Conservation (phyloP, 2,329 filamentous ascomycete species). For the Sporothrix curviconia region DNA sequence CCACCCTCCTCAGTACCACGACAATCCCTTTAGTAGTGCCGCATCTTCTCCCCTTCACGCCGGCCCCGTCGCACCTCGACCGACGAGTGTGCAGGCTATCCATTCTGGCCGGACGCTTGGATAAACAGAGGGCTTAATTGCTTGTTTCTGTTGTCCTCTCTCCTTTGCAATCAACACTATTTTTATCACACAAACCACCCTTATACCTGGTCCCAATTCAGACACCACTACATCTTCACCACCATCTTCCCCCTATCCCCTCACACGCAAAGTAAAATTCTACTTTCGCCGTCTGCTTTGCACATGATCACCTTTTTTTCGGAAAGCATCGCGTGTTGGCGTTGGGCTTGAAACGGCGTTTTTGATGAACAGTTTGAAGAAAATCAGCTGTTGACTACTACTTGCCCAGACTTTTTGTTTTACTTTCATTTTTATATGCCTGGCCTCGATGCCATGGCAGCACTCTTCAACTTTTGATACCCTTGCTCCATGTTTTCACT, state of each 20-base stretch:
- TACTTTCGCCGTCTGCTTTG: slow-evolving; percentile 20
- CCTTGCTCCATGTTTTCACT: not conserved
- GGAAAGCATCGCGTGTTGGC: slow-evolving; percentile 22
- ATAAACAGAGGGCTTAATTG: slow-evolving; percentile 22
- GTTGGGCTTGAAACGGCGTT: slow-evolving; percentile 16
- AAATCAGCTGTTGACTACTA: not conserved
- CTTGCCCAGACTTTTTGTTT: not conserved
- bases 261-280: not conserved
- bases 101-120: slow-evolving; percentile 48
- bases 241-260: too few species aligned
- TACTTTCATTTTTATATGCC: not conserved
- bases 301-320: not conserved
- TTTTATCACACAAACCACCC: not conserved
- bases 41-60: slow-evolving; percentile 32
- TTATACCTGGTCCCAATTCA: not conserved
- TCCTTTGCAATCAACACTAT: not conserved
- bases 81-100: slow-evolving; percentile 40
- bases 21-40: slow-evolving; percentile 32
- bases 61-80: slow-evolving; percentile 31
- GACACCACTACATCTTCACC: not conserved
- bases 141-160: not conserved
- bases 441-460: not conserved
- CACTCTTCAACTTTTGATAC: not conserved
- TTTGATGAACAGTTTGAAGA: not conserved
- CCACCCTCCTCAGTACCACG: slow-evolving; percentile 31